Base-by-base conservation (phyloP, 805 yeast genomes). In the Wickerhamiella bombiphila region DNA sequence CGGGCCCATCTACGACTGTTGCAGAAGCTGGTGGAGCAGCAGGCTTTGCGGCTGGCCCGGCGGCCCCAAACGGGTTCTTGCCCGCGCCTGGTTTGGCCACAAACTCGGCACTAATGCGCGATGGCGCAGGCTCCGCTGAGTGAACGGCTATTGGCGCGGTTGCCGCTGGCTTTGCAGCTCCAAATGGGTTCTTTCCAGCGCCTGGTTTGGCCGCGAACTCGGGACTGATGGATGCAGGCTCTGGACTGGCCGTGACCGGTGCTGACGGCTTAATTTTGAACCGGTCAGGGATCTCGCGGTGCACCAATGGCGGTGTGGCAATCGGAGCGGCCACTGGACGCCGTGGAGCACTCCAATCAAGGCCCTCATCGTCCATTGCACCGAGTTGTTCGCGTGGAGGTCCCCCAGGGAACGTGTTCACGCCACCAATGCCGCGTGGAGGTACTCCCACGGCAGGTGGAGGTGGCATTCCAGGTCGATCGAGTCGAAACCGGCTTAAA, bases 401-500 rank as follows among this genome's bases (percentile, higher is more conserved):
- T 22, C 30, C 21, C 11, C 36, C 21, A 4, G 36, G 36, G n/a
- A 14, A 19, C 5, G 17, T 13, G 11, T n/a, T 20, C 30, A 35
- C 26, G 20, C 35, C 26, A 13, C 22, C 14, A 9, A 28, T 24
- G 29, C 43, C 16, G 13, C 24, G 3, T 11, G 29, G 16, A 25
- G 22, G 22, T n/a, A n/a, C n/a, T 15, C 39, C 21, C 38, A 41
- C 17, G 42, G 39, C 29, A 35, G 39, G 22, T 39, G 26, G 29
- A 16, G 28, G 24, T 8, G 16, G 32, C 18, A 38, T 35, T n/a
- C 29, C 40, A 29, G 29, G 32, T 28, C 44, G 32, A 28, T 36
- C 22, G n/a, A 44, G 34, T 15, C 49, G 47, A 39, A 48, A 48
- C 18, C 51, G 42, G 40, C 42, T 31, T 17, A 46, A 34, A 2